Evolutionary conservation across 495 filamentous ascomycete species (phyloP), one percentile per base, ranked within the genome.

Genomic region (Chaetomium fimeti): DNA sequence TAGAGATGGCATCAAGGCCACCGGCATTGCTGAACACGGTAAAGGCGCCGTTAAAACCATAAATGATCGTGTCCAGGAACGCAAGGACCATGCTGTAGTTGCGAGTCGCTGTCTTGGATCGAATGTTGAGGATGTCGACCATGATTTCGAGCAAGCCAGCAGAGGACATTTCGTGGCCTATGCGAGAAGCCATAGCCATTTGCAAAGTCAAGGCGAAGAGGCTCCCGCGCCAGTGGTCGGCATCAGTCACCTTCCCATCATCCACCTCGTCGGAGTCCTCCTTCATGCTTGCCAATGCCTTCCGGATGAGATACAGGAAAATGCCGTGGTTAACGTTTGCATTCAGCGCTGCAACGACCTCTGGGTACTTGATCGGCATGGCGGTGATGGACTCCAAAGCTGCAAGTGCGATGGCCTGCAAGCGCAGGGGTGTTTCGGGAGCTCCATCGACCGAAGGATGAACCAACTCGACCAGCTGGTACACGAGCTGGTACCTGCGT

Each of bases 321-420:
- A 98, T 88, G 16, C 95, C 95, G 68, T 99, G 95, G 71, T 93
- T 98, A 60, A 97, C 92, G 74, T 94, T 94, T 61, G 92, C 89
- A 71, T 89, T 93, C 25, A 99, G 78, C 32, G 93, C 93, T 57
- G 90, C 84, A 64, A 90, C 87, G 18, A 98, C 88, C 66, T 99
- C 95, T 20, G 83, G 72, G 24, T 89, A 82, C 70, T 90, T 94
- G 61, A 79, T 71, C 65, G 91, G 89, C 63, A 93, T 89, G 69
- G 89, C 88, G 13, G 88, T 83, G 48, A 98, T 81, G 11, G 90
- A 89, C 75, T 96, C 92, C 45, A 99, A 76, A 0, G 91, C 84
- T 45, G 85, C 81, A 32, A 98, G 78, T 6, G 92, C 92, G 63
- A 93, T 83, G n/a, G 91, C 89, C 71, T 97, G 94, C 16, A 93